Evolutionary conservation across 2,329 filamentous ascomycete genomes (phyloP).

Genomic region (Phyllosticta citribraziliensis): DNA sequence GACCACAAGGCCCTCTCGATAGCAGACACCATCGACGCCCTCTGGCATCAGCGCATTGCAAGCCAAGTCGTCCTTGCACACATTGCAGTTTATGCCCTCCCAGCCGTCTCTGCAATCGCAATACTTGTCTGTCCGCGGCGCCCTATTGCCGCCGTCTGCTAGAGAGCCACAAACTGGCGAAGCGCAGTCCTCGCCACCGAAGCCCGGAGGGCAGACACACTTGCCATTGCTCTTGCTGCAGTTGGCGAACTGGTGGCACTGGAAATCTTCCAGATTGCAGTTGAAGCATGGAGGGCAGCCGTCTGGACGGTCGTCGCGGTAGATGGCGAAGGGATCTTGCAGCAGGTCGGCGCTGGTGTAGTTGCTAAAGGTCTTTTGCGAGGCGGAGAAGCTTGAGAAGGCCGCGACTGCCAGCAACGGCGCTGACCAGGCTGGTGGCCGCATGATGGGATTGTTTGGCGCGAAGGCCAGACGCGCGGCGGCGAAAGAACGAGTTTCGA

Average conservation of each 20-base stretch:
- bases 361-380: slow-evolving; percentile 25
- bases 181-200: slow-evolving; percentile 88
- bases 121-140: slow-evolving; percentile 53
- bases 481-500: neutral
- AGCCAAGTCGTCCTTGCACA: slow-evolving; percentile 73
- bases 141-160: slow-evolving; percentile 67
- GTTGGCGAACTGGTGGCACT: slow-evolving; percentile 78
- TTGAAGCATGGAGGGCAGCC: slow-evolving; percentile 92
- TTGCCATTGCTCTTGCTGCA: slow-evolving; percentile 88
- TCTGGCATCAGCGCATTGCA: slow-evolving; percentile 84
- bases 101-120: slow-evolving; percentile 91
- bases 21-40: slow-evolving; percentile 76
- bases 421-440: slow-evolving; percentile 22
- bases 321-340: slow-evolving; percentile 51
- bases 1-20: slow-evolving; percentile 79
- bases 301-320: slow-evolving; percentile 58
- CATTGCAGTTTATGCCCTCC: slow-evolving; percentile 93
- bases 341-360: slow-evolving; percentile 40
- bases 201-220: slow-evolving; percentile 85
- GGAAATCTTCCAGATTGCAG: slow-evolving; percentile 87
- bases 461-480: neutral
- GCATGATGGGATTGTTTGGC: slow-evolving; percentile 20
- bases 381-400: slow-evolving; percentile 15
- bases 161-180: slow-evolving; percentile 85
- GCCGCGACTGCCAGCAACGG: slow-evolving; percentile 22